Percentiles rank a stretch among this genome's conserved stretches.
Evolutionary conservation across 345 rosid genomes (phyloP).

Genomic region (Abelmoschus esculentus): DNA sequence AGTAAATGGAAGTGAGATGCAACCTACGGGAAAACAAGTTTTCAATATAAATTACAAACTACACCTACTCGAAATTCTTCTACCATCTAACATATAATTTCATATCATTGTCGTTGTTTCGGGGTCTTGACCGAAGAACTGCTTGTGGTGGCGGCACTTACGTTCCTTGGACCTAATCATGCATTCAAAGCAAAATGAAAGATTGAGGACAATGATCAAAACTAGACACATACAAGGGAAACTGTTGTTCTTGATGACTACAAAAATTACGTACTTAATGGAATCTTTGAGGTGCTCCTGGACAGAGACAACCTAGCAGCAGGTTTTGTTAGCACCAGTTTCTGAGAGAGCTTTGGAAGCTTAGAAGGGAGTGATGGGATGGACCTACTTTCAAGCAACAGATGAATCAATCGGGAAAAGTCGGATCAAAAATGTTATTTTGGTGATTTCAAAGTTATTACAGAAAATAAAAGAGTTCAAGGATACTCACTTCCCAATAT

Average conservation of each 20-base stretch:
- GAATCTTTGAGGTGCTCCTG: conserved; percentile 43
- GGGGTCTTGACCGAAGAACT: conserved; percentile 27
- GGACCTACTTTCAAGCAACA: conserved; percentile 22
- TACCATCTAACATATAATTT: neutral
- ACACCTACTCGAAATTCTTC: neutral
- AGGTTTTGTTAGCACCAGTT: conserved; percentile 29
- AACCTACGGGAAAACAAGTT: neutral
- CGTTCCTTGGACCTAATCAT: conserved; percentile 31
- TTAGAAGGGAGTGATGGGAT: conserved; percentile 26
- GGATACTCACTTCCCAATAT: conserved; percentile 47
- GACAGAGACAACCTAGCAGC: conserved; percentile 42
- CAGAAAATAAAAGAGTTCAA: neutral
- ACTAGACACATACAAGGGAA: neutral
- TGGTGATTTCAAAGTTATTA: neutral
- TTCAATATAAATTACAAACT: conserved; percentile 8
- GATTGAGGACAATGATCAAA: neutral
- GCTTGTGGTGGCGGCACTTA: conserved; percentile 7
- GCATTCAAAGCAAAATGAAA: neutral
- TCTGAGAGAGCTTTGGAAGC: conserved; percentile 54
- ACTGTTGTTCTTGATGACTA: neutral
- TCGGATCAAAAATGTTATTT: too few relatives aligned
- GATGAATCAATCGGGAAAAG: neutral
- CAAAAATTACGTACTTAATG: conserved; percentile 38
- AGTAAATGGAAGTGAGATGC: neutral
- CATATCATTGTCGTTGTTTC: conserved; percentile 31